Conservation (phyloP, 2,329 filamentous ascomycete species). For the Bipolaris zeicola region DNA sequence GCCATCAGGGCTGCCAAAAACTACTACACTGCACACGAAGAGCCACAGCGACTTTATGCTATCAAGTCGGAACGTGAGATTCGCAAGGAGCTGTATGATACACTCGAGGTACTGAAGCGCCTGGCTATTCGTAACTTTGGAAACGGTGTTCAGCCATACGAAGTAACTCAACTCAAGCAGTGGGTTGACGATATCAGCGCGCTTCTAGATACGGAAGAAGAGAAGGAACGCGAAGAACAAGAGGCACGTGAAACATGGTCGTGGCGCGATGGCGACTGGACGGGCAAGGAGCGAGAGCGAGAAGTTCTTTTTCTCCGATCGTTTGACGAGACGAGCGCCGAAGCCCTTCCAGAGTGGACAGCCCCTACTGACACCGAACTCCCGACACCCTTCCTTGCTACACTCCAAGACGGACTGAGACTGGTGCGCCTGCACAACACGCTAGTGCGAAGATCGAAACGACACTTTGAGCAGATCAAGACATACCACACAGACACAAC, state of each 20-base stretch:
- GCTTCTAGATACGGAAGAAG: conserved; percentile 78
- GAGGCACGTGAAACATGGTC: conserved; percentile 74
- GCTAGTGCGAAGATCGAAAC: conserved; percentile 79
- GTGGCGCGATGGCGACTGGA: conserved; percentile 78
- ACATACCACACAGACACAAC: conserved; percentile 88
- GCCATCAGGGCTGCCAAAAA: conserved; percentile 95
- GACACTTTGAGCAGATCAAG: conserved; percentile 88
- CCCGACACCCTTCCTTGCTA: conserved; percentile 74
- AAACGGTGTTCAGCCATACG: conserved; percentile 78
- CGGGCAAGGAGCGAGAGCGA: conserved; percentile 74
- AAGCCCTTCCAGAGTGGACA: conserved; percentile 70
- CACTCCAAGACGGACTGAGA: conserved; percentile 77
- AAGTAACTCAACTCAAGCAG: conserved; percentile 72
- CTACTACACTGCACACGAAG: conserved; percentile 92
- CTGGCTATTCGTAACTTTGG: conserved; percentile 88
- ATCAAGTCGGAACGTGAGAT: conserved; percentile 89
- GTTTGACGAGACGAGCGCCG: conserved; percentile 63
- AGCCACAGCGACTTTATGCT: conserved; percentile 80
- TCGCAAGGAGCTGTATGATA: conserved; percentile 78
- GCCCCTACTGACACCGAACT: conserved; percentile 59
- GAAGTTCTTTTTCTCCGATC: conserved; percentile 82
- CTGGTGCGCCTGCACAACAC: conserved; percentile 90
- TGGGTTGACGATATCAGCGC: conserved; percentile 82
- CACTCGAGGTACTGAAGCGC: conserved; percentile 89
- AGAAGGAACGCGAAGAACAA: conserved; percentile 74